Evolutionary conservation across 2,329 filamentous ascomycete genomes (phyloP), one percentile per base, ranked within the genome.

Genomic region (Paraphoma chrysanthemicola): DNA sequence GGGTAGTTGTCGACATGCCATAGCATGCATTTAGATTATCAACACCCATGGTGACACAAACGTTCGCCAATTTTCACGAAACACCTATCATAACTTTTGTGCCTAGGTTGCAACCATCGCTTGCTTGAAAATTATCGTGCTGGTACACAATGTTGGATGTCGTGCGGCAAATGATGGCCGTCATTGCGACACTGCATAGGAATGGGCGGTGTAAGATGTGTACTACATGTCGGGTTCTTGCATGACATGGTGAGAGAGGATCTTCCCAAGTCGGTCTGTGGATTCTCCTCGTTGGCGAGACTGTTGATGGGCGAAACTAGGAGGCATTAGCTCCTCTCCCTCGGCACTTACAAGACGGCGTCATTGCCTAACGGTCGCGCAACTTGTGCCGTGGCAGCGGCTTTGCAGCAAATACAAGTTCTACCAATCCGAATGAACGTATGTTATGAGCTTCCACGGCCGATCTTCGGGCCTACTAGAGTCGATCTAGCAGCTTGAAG

Each of bases 101-200:
- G 48, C 8, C 48, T 51, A 14, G 29, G 11, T 11, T 53, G 44
- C 12, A 16, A 36, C 39, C 18, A 33, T 29, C 6, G n/a, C 33
- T 39, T 28, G 10, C 23, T 8, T 33, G 4, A 12, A 30, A 18
- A 45, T 45, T 51, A 51, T 45, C 42, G 49, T 51, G 42, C 17
- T 44, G 39, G 18, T 29, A 18, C 39, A 41, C 48, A 12, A 10
- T 42, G 43, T 23, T 12, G 11, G 2, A 41, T 39, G 31, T 12
- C 23, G 42, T 51, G 49, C 41, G 16, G 41, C 39, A 44, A 41
- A 5, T n/a, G 45, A 60, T 51, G 59, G 36, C 33, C 41, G 56
- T 58, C 53, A 57, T 62, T 11, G 56, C 36, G 48, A 48, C 60
- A 66, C 60, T 17, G 29, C 57, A 48, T 56, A 6, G 9, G 30